A percentile compares a stretch with the other conserved stretches of the same genome.
These are phyloP conservation scores for Vaccinium vitisidaea DNA, from an alignment of 148 eudicot species.

Conservation along the genomic window DNA sequence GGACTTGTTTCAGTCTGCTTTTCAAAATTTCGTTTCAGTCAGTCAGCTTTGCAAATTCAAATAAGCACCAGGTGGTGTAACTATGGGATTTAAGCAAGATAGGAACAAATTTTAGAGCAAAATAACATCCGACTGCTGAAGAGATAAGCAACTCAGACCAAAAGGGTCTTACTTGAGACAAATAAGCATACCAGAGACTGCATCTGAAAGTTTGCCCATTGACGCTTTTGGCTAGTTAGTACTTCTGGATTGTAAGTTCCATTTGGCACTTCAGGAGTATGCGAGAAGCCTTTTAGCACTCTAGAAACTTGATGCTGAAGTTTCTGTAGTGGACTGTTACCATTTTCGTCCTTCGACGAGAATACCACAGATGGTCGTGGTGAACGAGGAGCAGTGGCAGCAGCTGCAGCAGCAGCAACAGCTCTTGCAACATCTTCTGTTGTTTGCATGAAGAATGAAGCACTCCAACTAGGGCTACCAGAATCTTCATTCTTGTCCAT, in stretches of 20 bases:
- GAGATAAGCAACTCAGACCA: not conserved
- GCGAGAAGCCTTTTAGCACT: conserved; percentile 78
- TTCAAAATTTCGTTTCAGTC: not conserved
- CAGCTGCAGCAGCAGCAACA: conserved; percentile 74
- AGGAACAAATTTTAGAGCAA: not conserved
- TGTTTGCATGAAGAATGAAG: conserved; percentile 71
- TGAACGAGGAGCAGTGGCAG: conserved; percentile 60
- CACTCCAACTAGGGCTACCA: conserved; percentile 71
- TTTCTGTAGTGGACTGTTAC: conserved; percentile 63
- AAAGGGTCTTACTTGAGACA: conserved; percentile 16
- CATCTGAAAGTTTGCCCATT: conserved; percentile 91
- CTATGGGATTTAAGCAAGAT: not conserved
- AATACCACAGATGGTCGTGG: conserved; percentile 81
- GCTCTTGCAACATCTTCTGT: conserved; percentile 85
- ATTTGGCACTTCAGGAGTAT: conserved; percentile 61
- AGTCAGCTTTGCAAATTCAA: not conserved
- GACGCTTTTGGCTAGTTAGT: conserved; percentile 93
- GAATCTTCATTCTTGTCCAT: conserved; percentile 70
- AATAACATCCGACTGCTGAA: not conserved
- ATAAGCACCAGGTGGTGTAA: not conserved
- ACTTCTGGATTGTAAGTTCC: conserved; percentile 83
- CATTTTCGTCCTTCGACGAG: conserved; percentile 63
- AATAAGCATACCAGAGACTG: conserved; percentile 48
- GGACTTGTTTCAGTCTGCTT: not conserved
- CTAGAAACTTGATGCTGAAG: conserved; percentile 66